Evolutionary conservation across 345 rosid species (phyloP), one percentile per base, ranked within the genome.

Genomic region (Aquilaria sinensis): DNA sequence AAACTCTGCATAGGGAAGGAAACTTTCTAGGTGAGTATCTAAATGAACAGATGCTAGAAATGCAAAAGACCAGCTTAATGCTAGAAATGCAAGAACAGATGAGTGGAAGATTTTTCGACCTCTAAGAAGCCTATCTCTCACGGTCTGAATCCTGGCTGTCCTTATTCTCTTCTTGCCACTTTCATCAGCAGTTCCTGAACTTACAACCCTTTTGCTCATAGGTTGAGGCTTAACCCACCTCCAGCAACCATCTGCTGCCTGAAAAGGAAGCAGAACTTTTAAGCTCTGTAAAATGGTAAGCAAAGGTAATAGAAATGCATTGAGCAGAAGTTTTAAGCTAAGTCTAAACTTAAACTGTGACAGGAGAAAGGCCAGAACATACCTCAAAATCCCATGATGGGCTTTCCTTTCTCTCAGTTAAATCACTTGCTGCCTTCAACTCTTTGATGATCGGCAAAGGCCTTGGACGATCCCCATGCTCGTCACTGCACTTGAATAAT

Each of bases 351-450:
- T 32, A 10, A 54, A 51, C 37, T 47, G 15, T 62, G 16, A 31
- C 47, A 30, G 55, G 41, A 51, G 47, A 65, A 60, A 9, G 12
- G 16, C 57, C 10, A 59, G 29, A 16, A 37, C 76, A 65, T 73
- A 81, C 81, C 70, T 78, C 73, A 74, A 75, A 81, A 50, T 75
- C 87, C 85, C 83, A 88, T 31, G 83, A 71, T 14, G 89, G 86
- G 37, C 34, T 50, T 37, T 64, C 85, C 60, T 73, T 79, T 67
- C 88, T 81, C 63, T 77, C 82, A 0, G 70, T 63, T 23, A 77
- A 15, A 52, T 85, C 88, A 53, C 11, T 15, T 52, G 85, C 88
- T 52, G 70, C 67, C 49, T 75, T 68, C 57, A 83, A 47, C 66
- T 85, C 92, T 33, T 71, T 56, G 47, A 85, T 70, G 10, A 13